Evolutionary conservation across 2,329 filamentous ascomycete species (phyloP).

Genomic region (Xylaria digitata): DNA sequence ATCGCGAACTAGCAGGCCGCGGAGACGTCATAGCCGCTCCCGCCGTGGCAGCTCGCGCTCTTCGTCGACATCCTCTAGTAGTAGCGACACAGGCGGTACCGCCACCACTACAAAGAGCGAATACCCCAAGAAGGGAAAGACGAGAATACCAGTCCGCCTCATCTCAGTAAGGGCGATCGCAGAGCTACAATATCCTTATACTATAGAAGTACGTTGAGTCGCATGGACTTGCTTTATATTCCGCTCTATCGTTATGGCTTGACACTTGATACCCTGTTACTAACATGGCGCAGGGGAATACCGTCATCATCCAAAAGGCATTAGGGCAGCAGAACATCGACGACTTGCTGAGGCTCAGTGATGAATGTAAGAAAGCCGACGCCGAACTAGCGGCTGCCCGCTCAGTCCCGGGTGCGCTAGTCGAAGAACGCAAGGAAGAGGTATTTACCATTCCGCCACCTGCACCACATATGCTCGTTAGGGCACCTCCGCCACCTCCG

Average conservation of each 20-base stretch:
- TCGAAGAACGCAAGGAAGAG: slow-evolving; percentile 63
- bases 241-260: not conserved
- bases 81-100: slow-evolving; percentile 58
- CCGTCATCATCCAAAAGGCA: slow-evolving; percentile 84
- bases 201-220: slow-evolving; percentile 76
- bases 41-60: slow-evolving; percentile 56
- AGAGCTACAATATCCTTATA: slow-evolving; percentile 86
- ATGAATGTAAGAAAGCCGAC: slow-evolving; percentile 74
- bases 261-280: slow-evolving; percentile 32
- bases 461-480: slow-evolving; percentile 45
- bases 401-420: slow-evolving; percentile 59
- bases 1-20: slow-evolving; percentile 54
- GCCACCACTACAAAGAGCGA: slow-evolving; percentile 64
- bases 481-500: slow-evolving; percentile 47
- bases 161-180: slow-evolving; percentile 84
- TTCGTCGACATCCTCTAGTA: slow-evolving; percentile 59
- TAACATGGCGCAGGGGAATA: slow-evolving; percentile 72
- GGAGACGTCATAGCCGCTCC: slow-evolving; percentile 49
- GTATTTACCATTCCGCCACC: slow-evolving; percentile 53
- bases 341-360: slow-evolving; percentile 84
- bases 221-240: not conserved
- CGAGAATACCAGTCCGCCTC: slow-evolving; percentile 82
- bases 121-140: slow-evolving; percentile 88
- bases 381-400: slow-evolving; percentile 59
- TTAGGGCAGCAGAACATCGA: slow-evolving; percentile 93